Base-by-base conservation (phyloP, 208 protist genomes). In the Naegleria lovaniensis region DNA sequence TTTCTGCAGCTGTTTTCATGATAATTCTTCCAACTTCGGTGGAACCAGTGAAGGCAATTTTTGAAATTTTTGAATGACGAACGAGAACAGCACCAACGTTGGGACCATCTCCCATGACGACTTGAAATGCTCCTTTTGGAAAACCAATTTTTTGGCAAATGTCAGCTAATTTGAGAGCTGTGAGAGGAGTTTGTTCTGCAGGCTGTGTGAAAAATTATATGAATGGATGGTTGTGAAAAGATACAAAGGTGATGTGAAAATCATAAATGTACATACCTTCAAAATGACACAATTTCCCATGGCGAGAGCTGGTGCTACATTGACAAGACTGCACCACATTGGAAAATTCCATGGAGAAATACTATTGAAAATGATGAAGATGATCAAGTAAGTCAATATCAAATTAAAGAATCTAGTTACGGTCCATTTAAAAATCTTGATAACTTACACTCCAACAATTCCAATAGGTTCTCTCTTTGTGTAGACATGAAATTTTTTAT, bases 31-130 rank as follows among this genome's bases (percentile, higher is more conserved):
- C 96, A 33, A 97, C 92, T 52, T 93, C 39, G 15, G 95, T 96
- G 67, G 95, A 97, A 36, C 96, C 96, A 51, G 96, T 98, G 92
- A 98, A 98, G 90, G 95, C 95, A 85, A 98, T 92, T 93, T 97
- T 98, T 92, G 97, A 92, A 13, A 98, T 94, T 48, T 95, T 95
- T 29, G 93, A 92, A 93, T 97, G 95, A 39, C 83, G 38, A 41
- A 93, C 90, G 33, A 97, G 87, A 13, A 91, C 94, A 55, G 92
- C 92, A 36, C 96, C 97, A 38, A 94, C 93, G 6, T 93, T 97
- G 39, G 93, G 76, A 59, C 97, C 97, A 87, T 94, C 96, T 67
- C 97, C 97, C 29, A 92, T 92, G 22, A 98, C 89, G 41, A 98
- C 92, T 92, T 97, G 97, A 90, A 98, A 90, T 3, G 97, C 96